Evolutionary conservation across 2,329 filamentous ascomycete genomes (phyloP).

Genomic region (Dactylellina haptotyla): DNA sequence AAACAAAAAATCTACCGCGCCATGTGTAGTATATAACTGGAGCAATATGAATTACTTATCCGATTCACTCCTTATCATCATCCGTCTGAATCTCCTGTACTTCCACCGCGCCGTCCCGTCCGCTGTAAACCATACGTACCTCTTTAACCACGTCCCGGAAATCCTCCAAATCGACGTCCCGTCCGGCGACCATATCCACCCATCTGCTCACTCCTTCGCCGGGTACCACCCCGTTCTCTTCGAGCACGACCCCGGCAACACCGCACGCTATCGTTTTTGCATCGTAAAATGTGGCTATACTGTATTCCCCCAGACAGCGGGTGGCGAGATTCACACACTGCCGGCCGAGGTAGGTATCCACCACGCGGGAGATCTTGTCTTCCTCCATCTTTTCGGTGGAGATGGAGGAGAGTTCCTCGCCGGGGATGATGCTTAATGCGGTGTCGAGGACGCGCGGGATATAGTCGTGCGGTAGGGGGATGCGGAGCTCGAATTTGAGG

Average conservation of each 20-base stretch:
- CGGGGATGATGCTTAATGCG: slow-evolving; percentile 53
- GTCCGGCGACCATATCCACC: slow-evolving; percentile 55
- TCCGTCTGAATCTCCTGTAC: slow-evolving; percentile 20
- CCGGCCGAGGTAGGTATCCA: slow-evolving; percentile 58
- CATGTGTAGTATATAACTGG: too few relatives aligned
- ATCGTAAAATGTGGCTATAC: slow-evolving; percentile 59
- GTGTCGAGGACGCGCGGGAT: slow-evolving; percentile 58
- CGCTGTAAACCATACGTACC: slow-evolving; percentile 49
- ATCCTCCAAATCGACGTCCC: slow-evolving; percentile 56
- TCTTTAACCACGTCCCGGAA: slow-evolving; percentile 57
- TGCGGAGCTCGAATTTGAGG: slow-evolving; percentile 59
- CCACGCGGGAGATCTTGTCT: slow-evolving; percentile 56
- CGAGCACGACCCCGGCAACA: slow-evolving; percentile 57
- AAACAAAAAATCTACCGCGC: too few relatives aligned
- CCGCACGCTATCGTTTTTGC: slow-evolving; percentile 59
- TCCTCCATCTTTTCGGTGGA: slow-evolving; percentile 58
- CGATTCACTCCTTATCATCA: neutral
- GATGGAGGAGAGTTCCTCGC: slow-evolving; percentile 54
- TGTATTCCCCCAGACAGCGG: slow-evolving; percentile 57
- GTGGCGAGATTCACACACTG: slow-evolving; percentile 55
- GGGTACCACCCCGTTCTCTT: slow-evolving; percentile 52
- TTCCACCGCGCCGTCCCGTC: neutral
- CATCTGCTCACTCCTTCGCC: slow-evolving; percentile 38
- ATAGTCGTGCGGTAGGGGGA: slow-evolving; percentile 59
- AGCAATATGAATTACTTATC: too few relatives aligned